phyloP scores from a whole-genome alignment of 106 monocot genomes.

The Dactylorhiza incarnata region DNA sequence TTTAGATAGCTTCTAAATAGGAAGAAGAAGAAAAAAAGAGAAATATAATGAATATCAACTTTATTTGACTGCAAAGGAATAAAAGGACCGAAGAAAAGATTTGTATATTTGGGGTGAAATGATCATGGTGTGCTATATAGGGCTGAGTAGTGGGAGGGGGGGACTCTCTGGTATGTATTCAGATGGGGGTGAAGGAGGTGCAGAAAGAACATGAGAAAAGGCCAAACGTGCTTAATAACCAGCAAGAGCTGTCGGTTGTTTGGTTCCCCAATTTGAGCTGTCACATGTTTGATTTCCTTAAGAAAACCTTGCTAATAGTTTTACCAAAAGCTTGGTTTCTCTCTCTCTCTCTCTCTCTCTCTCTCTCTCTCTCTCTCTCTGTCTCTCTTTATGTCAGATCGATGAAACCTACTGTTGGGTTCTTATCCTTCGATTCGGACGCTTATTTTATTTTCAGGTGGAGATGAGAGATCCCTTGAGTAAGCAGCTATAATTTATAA shows the following conservation, averaged over 20 bases:
- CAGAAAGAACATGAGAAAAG: conserved; percentile 12
- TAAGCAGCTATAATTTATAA: too few relatives aligned
- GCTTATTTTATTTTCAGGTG: conserved; percentile 2
- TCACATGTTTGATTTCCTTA: conserved; percentile 5
- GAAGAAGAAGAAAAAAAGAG: too few relatives aligned
- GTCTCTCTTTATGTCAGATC: conserved; percentile 1
- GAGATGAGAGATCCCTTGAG: not conserved
- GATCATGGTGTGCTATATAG: not conserved
- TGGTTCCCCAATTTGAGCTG: conserved; percentile 14
- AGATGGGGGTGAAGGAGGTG: conserved; percentile 2
- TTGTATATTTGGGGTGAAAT: not conserved
- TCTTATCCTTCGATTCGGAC: not conserved
- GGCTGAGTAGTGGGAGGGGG: conserved; percentile 3
- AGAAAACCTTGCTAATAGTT: conserved; percentile 8
- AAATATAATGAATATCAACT: too few relatives aligned
- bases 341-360: not conserved
- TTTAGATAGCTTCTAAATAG: too few relatives aligned
- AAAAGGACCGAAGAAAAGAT: too few relatives aligned
- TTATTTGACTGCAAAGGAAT: too few relatives aligned
- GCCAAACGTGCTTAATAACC: conserved; percentile 10
- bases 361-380: not conserved
- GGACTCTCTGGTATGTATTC: not conserved
- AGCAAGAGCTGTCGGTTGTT: conserved; percentile 12
- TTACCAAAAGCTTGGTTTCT: not conserved
- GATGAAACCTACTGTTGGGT: not conserved